phyloP scores from a whole-genome alignment of 1,284 basidiomycete genomes.

The Athelia sp. region DNA sequence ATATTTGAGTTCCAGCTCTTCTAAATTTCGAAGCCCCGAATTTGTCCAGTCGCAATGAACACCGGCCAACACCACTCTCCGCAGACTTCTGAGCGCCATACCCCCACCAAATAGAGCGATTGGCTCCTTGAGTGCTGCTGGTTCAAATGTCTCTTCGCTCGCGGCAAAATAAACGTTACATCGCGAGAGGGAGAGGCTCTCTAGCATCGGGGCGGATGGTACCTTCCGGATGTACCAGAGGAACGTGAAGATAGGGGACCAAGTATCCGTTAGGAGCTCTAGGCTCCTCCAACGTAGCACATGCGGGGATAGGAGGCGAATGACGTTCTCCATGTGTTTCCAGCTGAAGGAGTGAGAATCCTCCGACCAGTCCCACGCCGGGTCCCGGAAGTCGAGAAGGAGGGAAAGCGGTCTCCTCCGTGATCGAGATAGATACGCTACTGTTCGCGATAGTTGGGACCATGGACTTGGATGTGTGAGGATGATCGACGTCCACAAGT shows the following conservation, averaged over 20 bases:
- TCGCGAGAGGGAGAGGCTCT: slow-evolving; percentile 38
- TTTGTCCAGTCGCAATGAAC: slow-evolving; percentile 48
- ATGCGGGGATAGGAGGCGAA: slow-evolving; percentile 38
- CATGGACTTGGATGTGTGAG: slow-evolving; percentile 34
- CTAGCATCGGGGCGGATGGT: slow-evolving; percentile 28
- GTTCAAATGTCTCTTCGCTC: slow-evolving; percentile 37
- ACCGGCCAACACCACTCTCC: slow-evolving; percentile 40
- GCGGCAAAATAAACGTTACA: slow-evolving; percentile 51
- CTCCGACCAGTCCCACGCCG: slow-evolving; percentile 42
- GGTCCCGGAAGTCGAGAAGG: slow-evolving; percentile 48
- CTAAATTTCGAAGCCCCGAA: slow-evolving; percentile 33
- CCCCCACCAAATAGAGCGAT: slow-evolving; percentile 38
- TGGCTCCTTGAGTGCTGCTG: slow-evolving; percentile 28
- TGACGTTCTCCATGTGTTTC: slow-evolving; percentile 36
- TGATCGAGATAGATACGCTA: slow-evolving; percentile 37
- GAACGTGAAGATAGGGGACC: slow-evolving; percentile 49
- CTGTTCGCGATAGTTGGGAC: slow-evolving; percentile 29
- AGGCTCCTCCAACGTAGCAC: slow-evolving; percentile 39
- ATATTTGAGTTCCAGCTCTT: slow-evolving; percentile 44
- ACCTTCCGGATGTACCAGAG: slow-evolving; percentile 31
- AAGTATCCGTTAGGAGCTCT: slow-evolving; percentile 49
- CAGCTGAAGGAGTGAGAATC: slow-evolving; percentile 31
- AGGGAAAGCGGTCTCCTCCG: slow-evolving; percentile 37
- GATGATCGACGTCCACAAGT: slow-evolving; percentile 38
- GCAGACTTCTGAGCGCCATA: slow-evolving; percentile 22